Conservation (phyloP, 2,329 filamentous ascomycete species). For the Cercospora sojina region DNA sequence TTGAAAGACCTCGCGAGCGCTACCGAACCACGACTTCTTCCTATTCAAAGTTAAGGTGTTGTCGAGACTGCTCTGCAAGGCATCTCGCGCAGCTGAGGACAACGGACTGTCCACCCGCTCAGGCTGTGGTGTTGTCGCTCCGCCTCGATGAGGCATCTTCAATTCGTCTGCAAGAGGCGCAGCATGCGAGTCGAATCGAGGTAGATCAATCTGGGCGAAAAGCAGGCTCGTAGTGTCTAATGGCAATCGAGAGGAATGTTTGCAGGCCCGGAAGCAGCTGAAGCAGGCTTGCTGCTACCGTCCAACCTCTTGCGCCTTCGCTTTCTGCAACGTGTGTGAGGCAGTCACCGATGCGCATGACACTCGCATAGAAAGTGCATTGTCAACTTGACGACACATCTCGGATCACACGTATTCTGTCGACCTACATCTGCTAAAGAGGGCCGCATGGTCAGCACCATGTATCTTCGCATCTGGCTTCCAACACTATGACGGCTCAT, state of each 20-base stretch:
- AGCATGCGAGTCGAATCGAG: not conserved
- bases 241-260: not conserved
- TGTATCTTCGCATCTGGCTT: not conserved
- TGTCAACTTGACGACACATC: not conserved
- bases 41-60: constrained; percentile 22
- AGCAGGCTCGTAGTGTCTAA: not conserved
- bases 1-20: constrained; percentile 22
- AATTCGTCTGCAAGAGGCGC: not conserved
- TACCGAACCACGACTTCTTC: constrained; percentile 30
- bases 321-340: not conserved
- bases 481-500: not conserved
- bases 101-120: constrained; percentile 5
- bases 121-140: constrained; percentile 13
- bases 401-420: not conserved
- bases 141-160: constrained; percentile 16
- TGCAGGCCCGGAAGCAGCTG: not conserved
- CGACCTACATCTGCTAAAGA: not conserved
- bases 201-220: not conserved
- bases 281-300: not conserved
- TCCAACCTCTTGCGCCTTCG: not conserved
- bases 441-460: not conserved
- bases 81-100: constrained; percentile 22
- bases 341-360: not conserved
- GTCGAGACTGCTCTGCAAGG: constrained; percentile 22
- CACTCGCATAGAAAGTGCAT: not conserved